Conservation (phyloP, 371 early-diverging fungal genomes). For the Synchytrium microbalum region DNA sequence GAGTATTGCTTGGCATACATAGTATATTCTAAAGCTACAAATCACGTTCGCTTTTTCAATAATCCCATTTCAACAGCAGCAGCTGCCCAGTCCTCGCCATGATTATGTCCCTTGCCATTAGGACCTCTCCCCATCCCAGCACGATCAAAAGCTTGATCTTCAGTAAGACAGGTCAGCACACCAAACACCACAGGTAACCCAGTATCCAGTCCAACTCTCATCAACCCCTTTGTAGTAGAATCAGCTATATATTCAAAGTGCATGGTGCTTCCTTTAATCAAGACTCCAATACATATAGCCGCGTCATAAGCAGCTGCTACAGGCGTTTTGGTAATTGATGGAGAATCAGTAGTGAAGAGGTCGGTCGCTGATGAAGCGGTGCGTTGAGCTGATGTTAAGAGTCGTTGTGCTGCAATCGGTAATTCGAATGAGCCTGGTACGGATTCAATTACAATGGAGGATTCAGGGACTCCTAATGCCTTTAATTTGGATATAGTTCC, state of each 20-base stretch:
- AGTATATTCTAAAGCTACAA: no score
- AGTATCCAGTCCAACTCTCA: constrained; percentile 84
- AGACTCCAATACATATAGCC: constrained; percentile 87
- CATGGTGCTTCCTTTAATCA: constrained; percentile 94
- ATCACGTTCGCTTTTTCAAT: constrained; percentile 3
- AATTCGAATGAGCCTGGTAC: constrained; percentile 93
- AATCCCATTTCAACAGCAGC: constrained; percentile 90
- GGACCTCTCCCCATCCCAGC: constrained; percentile 51
- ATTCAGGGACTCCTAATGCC: constrained; percentile 54
- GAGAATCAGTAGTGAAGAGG: constrained; percentile 43
- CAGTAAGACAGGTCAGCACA: constrained; percentile 87
- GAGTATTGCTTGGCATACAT: no score
- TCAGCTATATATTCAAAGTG: constrained; percentile 97
- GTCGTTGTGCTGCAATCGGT: constrained; percentile 78
- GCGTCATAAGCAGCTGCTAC: constrained; percentile 49
- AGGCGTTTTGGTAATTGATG: constrained; percentile 14
- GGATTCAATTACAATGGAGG: constrained; percentile 64
- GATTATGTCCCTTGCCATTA: constrained; percentile 74
- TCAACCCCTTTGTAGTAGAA: constrained; percentile 80
- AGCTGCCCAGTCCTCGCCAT: constrained; percentile 92
- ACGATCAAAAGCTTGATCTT: constrained; percentile 83
- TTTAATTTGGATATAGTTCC: constrained; percentile 64
- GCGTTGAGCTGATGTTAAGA: constrained; percentile 50
- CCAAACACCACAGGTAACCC: constrained; percentile 91
- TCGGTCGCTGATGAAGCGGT: constrained; percentile 19